Evolutionary conservation across 345 rosid genomes (phyloP), one percentile per base, ranked within the genome.

Genomic region (Arabis hirsuta): DNA sequence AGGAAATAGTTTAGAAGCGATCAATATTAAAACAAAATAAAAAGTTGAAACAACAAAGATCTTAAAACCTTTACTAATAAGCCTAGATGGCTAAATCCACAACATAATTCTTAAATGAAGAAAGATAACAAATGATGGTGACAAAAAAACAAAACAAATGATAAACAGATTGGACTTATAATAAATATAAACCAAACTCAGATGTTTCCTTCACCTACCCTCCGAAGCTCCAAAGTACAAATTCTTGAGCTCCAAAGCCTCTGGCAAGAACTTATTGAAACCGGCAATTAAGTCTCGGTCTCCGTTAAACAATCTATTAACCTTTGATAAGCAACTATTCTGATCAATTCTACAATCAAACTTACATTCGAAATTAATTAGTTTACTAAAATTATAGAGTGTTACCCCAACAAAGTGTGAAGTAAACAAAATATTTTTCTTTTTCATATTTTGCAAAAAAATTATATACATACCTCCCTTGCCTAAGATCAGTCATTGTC

Each of bases 191-290:
- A 38, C 62, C 45, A 12, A 36, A 36, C 29, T 55, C 14, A 14
- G 3, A 59, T 3, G 31, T 10, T 41, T 34, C 6, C 20, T 57
- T 32, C 56, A 64, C 10, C 58, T 36, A 34, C 22, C 69, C 9
- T 50, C 57, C n/a, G 8, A 50, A 4, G 22, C 54, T 52, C 51
- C 61, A 41, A 54, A n/a, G 3, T 5, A 7, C 39, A 24, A 22
- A 22, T 1, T 22, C 24, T 22, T 22, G 24, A 22, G 24, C 26
- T 66, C 61, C 7, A 56, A 32, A 36, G 4, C n/a, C 12, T 69
- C 2, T 46, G 55, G 65, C 16, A 56, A 69, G 4, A 69, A 56
- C 32, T 0, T 19, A 69, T 69, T 56, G 36, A 69, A 69, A 31
- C 65, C 73, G 0, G 26, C 22, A 22, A 45, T 69, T 24, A 69